These are phyloP conservation scores for Agrostemma githago DNA, from an alignment of 148 eudicot genomes.

Conservation along the genomic window DNA sequence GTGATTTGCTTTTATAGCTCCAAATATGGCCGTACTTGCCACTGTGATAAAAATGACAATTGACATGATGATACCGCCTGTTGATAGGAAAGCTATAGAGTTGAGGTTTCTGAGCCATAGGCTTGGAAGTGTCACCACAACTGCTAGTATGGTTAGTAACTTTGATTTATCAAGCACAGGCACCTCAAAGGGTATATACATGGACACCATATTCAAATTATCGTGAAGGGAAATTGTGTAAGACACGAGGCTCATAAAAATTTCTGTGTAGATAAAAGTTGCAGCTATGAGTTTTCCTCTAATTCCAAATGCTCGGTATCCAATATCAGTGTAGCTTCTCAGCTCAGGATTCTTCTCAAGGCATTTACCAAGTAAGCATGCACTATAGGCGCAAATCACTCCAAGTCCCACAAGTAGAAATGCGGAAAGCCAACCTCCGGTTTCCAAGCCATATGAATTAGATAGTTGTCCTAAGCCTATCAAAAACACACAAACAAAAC, in stretches of 20 bases:
- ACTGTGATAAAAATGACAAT: constrained; percentile 44
- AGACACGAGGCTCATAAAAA: constrained; percentile 77
- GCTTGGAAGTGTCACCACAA: constrained; percentile 62
- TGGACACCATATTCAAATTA: constrained; percentile 47
- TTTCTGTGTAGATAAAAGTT: constrained; percentile 55
- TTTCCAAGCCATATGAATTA: constrained; percentile 62
- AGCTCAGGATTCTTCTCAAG: constrained; percentile 42
- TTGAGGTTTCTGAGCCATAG: constrained; percentile 69
- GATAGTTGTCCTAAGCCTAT: constrained; percentile 80
- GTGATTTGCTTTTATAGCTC: constrained; percentile 36
- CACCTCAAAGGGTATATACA: constrained; percentile 28
- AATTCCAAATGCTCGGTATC: constrained; percentile 54
- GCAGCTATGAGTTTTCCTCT: constrained; percentile 50
- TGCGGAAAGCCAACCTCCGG: constrained; percentile 65
- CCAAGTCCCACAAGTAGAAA: constrained; percentile 62
- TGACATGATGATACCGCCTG: constrained; percentile 62
- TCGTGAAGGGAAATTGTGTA: constrained; percentile 85
- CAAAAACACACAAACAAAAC: background rate
- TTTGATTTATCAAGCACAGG: constrained; percentile 37
- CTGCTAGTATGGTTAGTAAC: constrained; percentile 55
- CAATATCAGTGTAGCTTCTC: constrained; percentile 63
- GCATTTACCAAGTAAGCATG: constrained; percentile 79
- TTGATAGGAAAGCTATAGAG: constrained; percentile 63
- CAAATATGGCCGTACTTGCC: constrained; percentile 46
- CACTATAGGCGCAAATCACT: constrained; percentile 43